phyloP scores from a whole-genome alignment of 495 filamentous ascomycete species.

The Daldinia concentrica region DNA sequence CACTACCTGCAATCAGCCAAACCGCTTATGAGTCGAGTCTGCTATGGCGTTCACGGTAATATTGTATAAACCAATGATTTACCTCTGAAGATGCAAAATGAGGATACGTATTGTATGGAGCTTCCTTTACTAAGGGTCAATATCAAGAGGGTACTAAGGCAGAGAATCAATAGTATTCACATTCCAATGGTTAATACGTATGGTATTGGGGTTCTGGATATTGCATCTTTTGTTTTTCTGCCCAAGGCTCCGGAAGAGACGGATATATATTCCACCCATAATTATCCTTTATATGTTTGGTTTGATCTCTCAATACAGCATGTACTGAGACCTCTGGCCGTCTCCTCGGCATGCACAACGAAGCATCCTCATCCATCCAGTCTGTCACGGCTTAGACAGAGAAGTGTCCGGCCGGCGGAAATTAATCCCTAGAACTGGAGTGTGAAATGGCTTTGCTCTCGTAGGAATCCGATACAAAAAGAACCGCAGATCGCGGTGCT shows the following conservation, averaged over 20 bases:
- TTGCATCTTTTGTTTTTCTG: not conserved
- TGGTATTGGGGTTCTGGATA: not conserved
- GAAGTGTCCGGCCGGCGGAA: no score
- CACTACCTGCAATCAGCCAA: not conserved
- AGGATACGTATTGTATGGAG: not conserved
- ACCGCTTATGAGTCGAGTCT: not conserved
- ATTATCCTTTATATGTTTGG: not conserved
- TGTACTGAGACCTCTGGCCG: not conserved
- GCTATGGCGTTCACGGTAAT: not conserved
- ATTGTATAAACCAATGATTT: not conserved
- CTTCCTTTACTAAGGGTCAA: not conserved
- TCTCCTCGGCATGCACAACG: not conserved
- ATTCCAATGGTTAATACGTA: not conserved
- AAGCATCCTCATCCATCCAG: not conserved
- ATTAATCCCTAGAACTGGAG: no score
- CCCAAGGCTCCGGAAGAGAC: not conserved
- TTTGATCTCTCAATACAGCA: not conserved
- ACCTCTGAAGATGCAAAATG: not conserved
- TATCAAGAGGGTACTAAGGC: not conserved
- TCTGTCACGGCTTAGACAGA: not conserved
- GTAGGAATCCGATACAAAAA: not conserved
- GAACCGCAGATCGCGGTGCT: not conserved
- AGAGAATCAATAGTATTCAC: not conserved
- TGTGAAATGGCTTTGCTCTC: not conserved
- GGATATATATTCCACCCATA: not conserved